Base-by-base conservation (phyloP, 2,329 filamentous ascomycete species). In the Aspergillus nomiae region DNA sequence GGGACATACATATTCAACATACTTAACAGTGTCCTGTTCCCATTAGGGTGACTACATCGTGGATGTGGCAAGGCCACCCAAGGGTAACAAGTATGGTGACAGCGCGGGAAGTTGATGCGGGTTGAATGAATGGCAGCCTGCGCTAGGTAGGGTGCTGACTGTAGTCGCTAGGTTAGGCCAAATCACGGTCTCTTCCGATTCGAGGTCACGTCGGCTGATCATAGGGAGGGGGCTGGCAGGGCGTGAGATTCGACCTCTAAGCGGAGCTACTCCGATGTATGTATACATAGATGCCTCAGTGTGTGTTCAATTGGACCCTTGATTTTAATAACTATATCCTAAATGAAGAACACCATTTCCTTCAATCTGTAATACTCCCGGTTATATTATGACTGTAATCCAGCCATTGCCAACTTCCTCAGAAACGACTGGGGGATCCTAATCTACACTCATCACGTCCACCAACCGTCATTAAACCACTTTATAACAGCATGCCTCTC, bases 401-500 rank as follows among this genome's bases (percentile, higher is more conserved):
- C 67, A 71, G 65, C 9, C 62, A 19, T 58, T 57, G 21, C 12
- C 11, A 24, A 28, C 24, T 26, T 24, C 9, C 28, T 60, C 63
- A 26, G 38, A 59, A 36, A 28, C 50, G 41, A 58, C 51, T 24
- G 67, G 63, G 9, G 32, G 58, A 71, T 43, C 64, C 66, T 48
- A 64, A 67, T 43, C 65, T 78, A 55, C 71, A 74, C 59, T 63
- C 67, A 11, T 69, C 74, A 32, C 68, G 63, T 50, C 69, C 69
- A 24, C 67, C 51, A n/a, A 57, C 63, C 9, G 62, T 73, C 43
- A 28, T 59, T 8, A 76, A 80, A 55, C 78, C 78, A n/a, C 72
- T 77, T 19, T 72, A 80, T 57, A 81, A 82, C 60, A 77, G 73
- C 67, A 81, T 81, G 10, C 78, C 79, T 6, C 62, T 66, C 2